Evolutionary conservation across 257 asterid species (phyloP), one percentile per base, ranked within the genome.

Genomic region (Fraxinus cuspidata): DNA sequence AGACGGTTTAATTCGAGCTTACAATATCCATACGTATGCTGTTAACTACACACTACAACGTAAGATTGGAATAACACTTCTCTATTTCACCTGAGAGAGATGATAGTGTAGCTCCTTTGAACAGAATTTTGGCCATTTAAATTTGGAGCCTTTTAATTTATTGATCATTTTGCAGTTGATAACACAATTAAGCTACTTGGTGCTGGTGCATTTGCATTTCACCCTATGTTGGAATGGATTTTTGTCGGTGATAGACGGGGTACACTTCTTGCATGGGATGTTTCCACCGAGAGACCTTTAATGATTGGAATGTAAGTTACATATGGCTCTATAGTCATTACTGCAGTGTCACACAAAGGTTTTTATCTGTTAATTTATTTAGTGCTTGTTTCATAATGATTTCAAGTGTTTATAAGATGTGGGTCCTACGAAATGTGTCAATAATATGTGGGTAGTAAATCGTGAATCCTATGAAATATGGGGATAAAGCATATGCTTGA

Each of bases 221-320:
- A 96, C 78, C 97, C 99, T 42, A 93, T 91, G 69, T 72, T 96
- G 86, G 99, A 96, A 88, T 93, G 97, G 99, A 88, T 96, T 85
- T 96, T 96, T 83, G 89, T 96, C 85, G 99, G 98, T 79, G 99
- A 93, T 86, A 90, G 99, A 84, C 90, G 98, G 29, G 99, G 99
- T 73, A 96, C 98, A 71, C 90, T 96, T 81, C 90, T 96, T 91
- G 99, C 98, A 64, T 96, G 99, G 99, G 99, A 96, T 88, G 97
- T 96, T 82, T 96, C 99, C 81, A 96, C 97, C 9, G 99, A 96
- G 77, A 96, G 97, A 80, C 99, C 99, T 73, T 77, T 90, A 89
- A 96, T 96, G 99, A 96, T 96, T 75, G 99, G 99, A 87, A 89
- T 96, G 99, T 96, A 84, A 92, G 99, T 85, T 72, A 60, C 18